Evolutionary conservation across 768 basidiomycete genomes (phyloP), one percentile per base, ranked within the genome.

Genomic region (Boletus tylopilopsis): DNA sequence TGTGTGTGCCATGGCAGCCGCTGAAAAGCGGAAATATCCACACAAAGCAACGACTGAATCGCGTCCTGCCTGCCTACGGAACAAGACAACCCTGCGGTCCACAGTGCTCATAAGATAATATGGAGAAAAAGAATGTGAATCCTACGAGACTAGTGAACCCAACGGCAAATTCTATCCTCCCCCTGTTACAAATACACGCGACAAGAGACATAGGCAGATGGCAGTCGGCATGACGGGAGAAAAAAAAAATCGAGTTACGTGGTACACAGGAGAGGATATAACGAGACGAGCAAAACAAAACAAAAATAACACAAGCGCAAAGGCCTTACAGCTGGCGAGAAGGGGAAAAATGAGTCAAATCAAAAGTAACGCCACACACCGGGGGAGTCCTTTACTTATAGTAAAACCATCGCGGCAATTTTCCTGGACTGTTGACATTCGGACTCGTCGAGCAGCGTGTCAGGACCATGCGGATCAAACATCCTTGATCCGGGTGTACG

Each of bases 381-480:
- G 0, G 22, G n/a, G n/a, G 12, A 22, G 16, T 13, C 12, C 29
- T n/a, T n/a, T 74, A 60, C n/a, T n/a, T n/a, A n/a, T n/a, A n/a
- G n/a, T n/a, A 81, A 71, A 72, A 80, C 78, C 77, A 80, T 47
- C 72, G 67, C 16, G 72, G 68, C 63, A 76, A 76, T 58, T 76
- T 76, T 18, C 75, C 76, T 2, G 84, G 82, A 58, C 81, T 83
- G 39, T 74, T 58, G 51, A 75, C 53, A 41, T 78, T 82, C n/a
- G 88, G 88, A 63, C 87, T 89, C 54, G 87, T 82, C 56, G 87
- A 90, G 57, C 90, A 60, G 54, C 85, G 59, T 30, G 18, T 58
- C 71, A 38, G 55, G 60, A 4, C 75, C 73, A 49, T 81, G 66
- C 49, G 82, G 71, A 41, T 74, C 78, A 47, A 91, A 70, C 50